A percentile compares a stretch with the other conserved stretches of the same genome.
phyloP scores from a whole-genome alignment of 164 flowering plant species.

The Stephania cephalantha region DNA sequence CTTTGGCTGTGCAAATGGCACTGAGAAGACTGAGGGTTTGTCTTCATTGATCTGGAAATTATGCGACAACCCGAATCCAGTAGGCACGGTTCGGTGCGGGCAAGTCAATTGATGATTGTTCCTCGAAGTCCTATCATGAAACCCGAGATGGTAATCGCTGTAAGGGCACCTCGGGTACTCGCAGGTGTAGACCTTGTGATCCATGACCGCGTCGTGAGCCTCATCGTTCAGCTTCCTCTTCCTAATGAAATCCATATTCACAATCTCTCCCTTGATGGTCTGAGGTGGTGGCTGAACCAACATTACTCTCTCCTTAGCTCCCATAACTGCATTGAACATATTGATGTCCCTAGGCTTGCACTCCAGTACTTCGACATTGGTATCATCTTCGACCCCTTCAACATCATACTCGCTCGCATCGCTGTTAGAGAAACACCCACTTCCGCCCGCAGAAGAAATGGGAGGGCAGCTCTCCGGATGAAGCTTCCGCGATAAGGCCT shows the following conservation, averaged over 20 bases:
- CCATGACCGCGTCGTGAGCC: slow-evolving; percentile 19
- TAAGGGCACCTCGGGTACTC: slow-evolving; percentile 44
- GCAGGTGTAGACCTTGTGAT: slow-evolving; percentile 38
- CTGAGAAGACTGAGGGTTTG: slow-evolving; percentile 24
- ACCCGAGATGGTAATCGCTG: slow-evolving; percentile 36
- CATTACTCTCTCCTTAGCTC: slow-evolving; percentile 6
- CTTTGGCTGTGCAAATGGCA: slow-evolving; percentile 34
- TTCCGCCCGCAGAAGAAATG: slow-evolving; percentile 23
- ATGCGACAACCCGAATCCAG: slow-evolving; percentile 20
- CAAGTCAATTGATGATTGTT: slow-evolving; percentile 56
- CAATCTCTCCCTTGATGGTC: slow-evolving; percentile 32
- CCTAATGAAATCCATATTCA: slow-evolving; percentile 20
- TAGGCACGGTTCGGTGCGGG: slow-evolving; percentile 22
- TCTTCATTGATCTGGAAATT: slow-evolving; percentile 27
- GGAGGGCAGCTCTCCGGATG: slow-evolving; percentile 47
- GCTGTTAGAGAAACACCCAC: slow-evolving; percentile 22
- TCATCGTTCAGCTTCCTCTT: slow-evolving; percentile 43
- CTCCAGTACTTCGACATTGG: slow-evolving; percentile 22
- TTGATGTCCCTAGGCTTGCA: slow-evolving; percentile 28
- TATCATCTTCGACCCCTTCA: slow-evolving; percentile 36
- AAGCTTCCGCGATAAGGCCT: slow-evolving; percentile 34
- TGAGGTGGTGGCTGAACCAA: slow-evolving; percentile 16
- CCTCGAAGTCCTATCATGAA: slow-evolving; percentile 40
- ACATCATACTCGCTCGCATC: slow-evolving; percentile 39
- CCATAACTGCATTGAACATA: slow-evolving; percentile 25